Percentiles rank a stretch among this genome's conserved stretches.
phyloP scores from a whole-genome alignment of 192 early-diverging fungal species.

The Backusella sp. region DNA sequence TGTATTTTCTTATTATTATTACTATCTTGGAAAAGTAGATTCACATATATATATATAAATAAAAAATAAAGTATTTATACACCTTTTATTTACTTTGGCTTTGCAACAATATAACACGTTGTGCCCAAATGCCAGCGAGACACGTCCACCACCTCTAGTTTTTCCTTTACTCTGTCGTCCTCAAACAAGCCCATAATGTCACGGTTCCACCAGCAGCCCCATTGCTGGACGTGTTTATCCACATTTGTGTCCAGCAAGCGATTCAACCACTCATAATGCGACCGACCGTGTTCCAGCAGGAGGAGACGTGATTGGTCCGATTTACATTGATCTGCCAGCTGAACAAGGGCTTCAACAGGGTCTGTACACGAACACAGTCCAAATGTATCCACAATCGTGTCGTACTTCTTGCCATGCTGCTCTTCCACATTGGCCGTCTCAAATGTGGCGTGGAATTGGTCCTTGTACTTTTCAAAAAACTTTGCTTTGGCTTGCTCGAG shows the following conservation, averaged over 20 bases:
- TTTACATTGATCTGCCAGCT: slow-evolving; percentile 44
- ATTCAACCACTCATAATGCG: slow-evolving; percentile 55
- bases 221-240: slow-evolving; percentile 53
- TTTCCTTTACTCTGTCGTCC: slow-evolving; percentile 41
- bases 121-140: slow-evolving; percentile 66
- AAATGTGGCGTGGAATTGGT: slow-evolving; percentile 31
- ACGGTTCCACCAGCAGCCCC: slow-evolving; percentile 76
- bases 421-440: slow-evolving; percentile 37
- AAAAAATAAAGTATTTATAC: background rate
- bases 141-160: slow-evolving; percentile 47
- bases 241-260: slow-evolving; percentile 56
- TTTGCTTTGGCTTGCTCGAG: slow-evolving; percentile 43
- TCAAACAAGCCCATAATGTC: slow-evolving; percentile 54
- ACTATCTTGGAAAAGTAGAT: background rate
- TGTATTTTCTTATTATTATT: background rate
- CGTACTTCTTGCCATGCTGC: slow-evolving; percentile 38
- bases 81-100: slow-evolving; percentile 15
- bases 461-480: slow-evolving; percentile 19
- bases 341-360: slow-evolving; percentile 50
- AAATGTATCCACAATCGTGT: slow-evolving; percentile 69
- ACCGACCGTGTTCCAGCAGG: slow-evolving; percentile 66
- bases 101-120: slow-evolving; percentile 55
- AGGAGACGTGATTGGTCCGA: slow-evolving; percentile 44
- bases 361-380: slow-evolving; percentile 60
- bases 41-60: background rate